Evolutionary conservation across 139 green algal species (phyloP), one percentile per base, ranked within the genome.

Genomic region (Chlorella sp.): DNA sequence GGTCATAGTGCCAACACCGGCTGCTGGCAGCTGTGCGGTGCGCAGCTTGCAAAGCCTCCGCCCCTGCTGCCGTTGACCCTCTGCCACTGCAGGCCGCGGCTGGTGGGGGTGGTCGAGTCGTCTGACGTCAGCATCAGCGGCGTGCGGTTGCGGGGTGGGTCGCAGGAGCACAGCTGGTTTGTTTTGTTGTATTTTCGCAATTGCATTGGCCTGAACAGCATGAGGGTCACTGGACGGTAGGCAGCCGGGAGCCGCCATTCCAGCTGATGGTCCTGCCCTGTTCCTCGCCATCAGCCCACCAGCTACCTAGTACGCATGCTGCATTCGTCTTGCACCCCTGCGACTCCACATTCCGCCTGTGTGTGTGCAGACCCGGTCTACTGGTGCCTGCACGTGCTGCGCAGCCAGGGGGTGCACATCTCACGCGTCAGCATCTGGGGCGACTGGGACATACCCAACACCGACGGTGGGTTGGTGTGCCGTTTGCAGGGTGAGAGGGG

Each of bases 361-460:
- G 56, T 65, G 56, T 65, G 56, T 64, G 73, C 73, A 38, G 76
- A 88, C 56, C 84, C 84, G n/a, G 58, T 84, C 2, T 84, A 88
- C 65, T 88, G 84, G 84, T 54, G 76, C 56, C 56, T 88, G 44
- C 84, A 88, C 58, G 72, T 93, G 16, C 22, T 77, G 19, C 40
- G 73, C 67, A 90, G 86, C 86, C 30, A 46, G 8, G 17, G 73
- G 30, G 89, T 93, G 17, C 11, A 13, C 0, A 19, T 93, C 3
- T 44, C 28, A 0, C 41, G 65, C 2, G 6, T 92, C 19, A 73
- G 9, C 38, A 88, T 93, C 28, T 30, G 16, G 13, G 84, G 88
- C 40, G 86, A 89, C 83, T 67, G 64, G 58, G 44, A 60, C 65
- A 82, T 93, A 64, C 70, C 88, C 6, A 93, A 93, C 83, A 92